Evolutionary conservation across 2,329 filamentous ascomycete species (phyloP).

Genomic region (Scytalidium sp.): DNA sequence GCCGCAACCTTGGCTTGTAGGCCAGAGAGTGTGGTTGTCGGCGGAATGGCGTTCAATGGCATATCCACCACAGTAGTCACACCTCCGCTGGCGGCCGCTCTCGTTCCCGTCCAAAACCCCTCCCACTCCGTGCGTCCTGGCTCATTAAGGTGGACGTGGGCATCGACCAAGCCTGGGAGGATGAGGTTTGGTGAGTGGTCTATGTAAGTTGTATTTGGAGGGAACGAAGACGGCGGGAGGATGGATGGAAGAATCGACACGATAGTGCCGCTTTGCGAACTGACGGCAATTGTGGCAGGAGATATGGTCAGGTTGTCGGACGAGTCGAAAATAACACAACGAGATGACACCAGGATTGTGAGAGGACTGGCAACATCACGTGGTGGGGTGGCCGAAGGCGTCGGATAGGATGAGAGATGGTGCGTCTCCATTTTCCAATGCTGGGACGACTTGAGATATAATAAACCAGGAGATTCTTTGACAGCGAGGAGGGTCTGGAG

Average conservation of each 20-base stretch:
- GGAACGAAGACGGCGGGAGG: constrained; percentile 73
- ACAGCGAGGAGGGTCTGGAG: constrained; percentile 1
- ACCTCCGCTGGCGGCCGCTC: constrained; percentile 90
- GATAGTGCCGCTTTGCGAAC: constrained; percentile 78
- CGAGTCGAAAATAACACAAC: constrained; percentile 74
- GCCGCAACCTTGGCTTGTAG: constrained; percentile 84
- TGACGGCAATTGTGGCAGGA: constrained; percentile 80
- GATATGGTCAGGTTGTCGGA: constrained; percentile 62
- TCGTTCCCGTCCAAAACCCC: constrained; percentile 91
- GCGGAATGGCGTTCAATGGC: constrained; percentile 95
- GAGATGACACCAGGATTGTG: constrained; percentile 78
- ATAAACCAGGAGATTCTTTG: neutral
- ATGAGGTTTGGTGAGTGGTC: constrained; percentile 84
- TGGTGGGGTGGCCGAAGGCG: constrained; percentile 25
- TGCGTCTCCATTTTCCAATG: constrained; percentile 13
- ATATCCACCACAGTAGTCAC: constrained; percentile 98
- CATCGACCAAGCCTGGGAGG: constrained; percentile 89
- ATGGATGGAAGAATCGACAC: constrained; percentile 70
- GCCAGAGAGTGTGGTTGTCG: constrained; percentile 83
- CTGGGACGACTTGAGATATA: neutral
- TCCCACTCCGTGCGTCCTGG: constrained; percentile 98
- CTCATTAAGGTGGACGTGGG: constrained; percentile 96
- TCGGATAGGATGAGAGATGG: constrained; percentile 20
- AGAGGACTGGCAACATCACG: constrained; percentile 41
- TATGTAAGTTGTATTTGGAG: constrained; percentile 67